Conservation (phyloP, 805 yeast genomes). For the Ogataea corticis region DNA sequence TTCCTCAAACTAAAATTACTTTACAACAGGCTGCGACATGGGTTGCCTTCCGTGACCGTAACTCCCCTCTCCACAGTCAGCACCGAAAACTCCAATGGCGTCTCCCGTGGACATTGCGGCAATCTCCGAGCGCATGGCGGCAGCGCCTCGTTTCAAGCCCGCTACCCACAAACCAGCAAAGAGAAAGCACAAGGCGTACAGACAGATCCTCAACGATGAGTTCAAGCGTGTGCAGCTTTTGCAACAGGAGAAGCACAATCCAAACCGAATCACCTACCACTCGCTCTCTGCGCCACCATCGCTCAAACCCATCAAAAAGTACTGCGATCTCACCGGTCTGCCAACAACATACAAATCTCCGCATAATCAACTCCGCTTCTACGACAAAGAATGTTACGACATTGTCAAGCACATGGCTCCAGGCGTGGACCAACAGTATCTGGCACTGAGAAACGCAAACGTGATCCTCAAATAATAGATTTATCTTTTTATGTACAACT, state of each 20-base stretch:
- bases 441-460: conserved; percentile 85
- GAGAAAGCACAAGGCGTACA: conserved; percentile 69
- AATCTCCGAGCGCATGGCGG: conserved; percentile 41
- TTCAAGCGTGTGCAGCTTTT: conserved; percentile 57
- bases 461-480: conserved; percentile 60
- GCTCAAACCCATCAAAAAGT: conserved; percentile 72
- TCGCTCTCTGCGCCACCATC: conserved; percentile 86
- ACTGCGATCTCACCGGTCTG: conserved; percentile 93
- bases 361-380: conserved; percentile 70
- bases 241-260: conserved; percentile 32
- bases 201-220: conserved; percentile 78
- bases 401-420: conserved; percentile 78
- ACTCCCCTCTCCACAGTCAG: no score
- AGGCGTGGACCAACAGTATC: conserved; percentile 90
- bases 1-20: no score
- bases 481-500: not conserved
- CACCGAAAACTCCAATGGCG: no score
- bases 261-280: conserved; percentile 62
- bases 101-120: conserved; percentile 13
- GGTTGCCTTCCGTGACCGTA: no score
- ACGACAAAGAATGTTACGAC: conserved; percentile 81
- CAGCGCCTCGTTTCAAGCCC: conserved; percentile 58
- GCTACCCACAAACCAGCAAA: conserved; percentile 51
- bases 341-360: conserved; percentile 77
- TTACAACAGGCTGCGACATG: no score